phyloP scores from a whole-genome alignment of 352 stramenopile genomes.

The Globisporangium acanthophoron region DNA sequence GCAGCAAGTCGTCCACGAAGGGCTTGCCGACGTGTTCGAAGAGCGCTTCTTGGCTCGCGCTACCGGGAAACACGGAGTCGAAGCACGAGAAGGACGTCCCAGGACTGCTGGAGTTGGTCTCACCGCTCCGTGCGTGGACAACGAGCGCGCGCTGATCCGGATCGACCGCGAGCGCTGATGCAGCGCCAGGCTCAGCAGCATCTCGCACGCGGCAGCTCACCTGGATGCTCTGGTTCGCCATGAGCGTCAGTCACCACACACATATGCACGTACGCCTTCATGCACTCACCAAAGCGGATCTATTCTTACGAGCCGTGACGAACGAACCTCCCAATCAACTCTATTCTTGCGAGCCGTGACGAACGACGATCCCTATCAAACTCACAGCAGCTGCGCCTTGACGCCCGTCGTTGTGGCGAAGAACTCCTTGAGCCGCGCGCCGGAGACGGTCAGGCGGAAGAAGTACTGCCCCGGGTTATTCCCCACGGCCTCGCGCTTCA shows the following conservation, averaged over 20 bases:
- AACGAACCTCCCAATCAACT: not conserved
- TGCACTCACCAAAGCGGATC: not conserved
- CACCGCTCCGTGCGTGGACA: not conserved
- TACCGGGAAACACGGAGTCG: slow-evolving; percentile 35
- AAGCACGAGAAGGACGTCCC: slow-evolving; percentile 25
- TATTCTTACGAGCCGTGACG: not conserved
- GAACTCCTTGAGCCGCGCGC: slow-evolving; percentile 44
- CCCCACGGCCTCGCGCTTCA: slow-evolving; percentile 44
- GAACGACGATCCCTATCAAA: too few relatives aligned
- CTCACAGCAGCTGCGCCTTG: slow-evolving; percentile 27
- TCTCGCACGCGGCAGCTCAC: slow-evolving; percentile 61
- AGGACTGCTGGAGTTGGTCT: too few relatives aligned
- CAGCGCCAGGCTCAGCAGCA: not conserved
- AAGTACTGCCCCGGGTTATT: slow-evolving; percentile 41
- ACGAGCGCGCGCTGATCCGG: not conserved
- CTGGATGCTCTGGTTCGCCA: slow-evolving; percentile 36
- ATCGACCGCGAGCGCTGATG: not conserved
- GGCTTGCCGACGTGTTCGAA: slow-evolving; percentile 41
- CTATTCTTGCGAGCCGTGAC: not conserved
- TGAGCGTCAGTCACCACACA: not conserved
- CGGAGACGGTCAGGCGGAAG: slow-evolving; percentile 44
- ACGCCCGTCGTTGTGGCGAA: slow-evolving; percentile 41
- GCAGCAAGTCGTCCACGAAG: slow-evolving; percentile 45
- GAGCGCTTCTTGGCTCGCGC: slow-evolving; percentile 32
- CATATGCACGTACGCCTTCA: too few relatives aligned